Base-by-base conservation (phyloP, 2,329 filamentous ascomycete species). In the Endothia cerciana region DNA sequence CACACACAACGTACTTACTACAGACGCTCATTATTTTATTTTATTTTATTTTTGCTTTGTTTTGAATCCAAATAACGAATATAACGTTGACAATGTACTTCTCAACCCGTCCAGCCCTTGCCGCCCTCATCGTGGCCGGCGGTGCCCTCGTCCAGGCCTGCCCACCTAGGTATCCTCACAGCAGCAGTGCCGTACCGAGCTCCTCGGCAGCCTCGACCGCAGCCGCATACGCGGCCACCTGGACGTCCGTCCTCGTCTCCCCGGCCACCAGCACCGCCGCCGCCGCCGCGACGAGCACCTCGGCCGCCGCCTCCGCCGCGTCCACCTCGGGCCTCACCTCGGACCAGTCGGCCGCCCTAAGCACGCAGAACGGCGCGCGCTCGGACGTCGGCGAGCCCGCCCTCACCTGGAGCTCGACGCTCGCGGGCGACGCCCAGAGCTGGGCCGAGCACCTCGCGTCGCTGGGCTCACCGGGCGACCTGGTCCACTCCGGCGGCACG, bases 381-480 rank as follows among this genome's bases (percentile, higher is more conserved):
- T 17, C 64, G n/a, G 64, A 55, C 17, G 64, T 65, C 10, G 57
- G 65, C 30, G 58, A 67, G 36, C 33, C 47, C 13, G 66, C 66
- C 11, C 64, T 70, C 41, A 57, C 62, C 49, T 70, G 69, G 69
- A 69, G 70, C 33, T 62, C 56, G 7, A 30, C 43, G 22, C 68
- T 70, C 2, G 66, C 69, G 25, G 30, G 38, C 47, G 62, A 68
- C 30, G 69, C 69, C 8, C 66, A 69, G 58, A 45, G 36, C 15
- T 70, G 68, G 68, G 69, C 69, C 38, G 56, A 67, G 51, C 49
- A 70, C 30, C 64, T 70, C 6, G 69, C 68, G 40, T 53, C 62
- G 30, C 13, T 61, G 22, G 60, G 59, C 7, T 63, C 63, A 15
- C n/a, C 66, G 1, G 66, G 66, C 28, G 51, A 43, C 28, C 66